phyloP scores from a whole-genome alignment of 805 yeast species.

The Metschnikowia colocasiae region DNA sequence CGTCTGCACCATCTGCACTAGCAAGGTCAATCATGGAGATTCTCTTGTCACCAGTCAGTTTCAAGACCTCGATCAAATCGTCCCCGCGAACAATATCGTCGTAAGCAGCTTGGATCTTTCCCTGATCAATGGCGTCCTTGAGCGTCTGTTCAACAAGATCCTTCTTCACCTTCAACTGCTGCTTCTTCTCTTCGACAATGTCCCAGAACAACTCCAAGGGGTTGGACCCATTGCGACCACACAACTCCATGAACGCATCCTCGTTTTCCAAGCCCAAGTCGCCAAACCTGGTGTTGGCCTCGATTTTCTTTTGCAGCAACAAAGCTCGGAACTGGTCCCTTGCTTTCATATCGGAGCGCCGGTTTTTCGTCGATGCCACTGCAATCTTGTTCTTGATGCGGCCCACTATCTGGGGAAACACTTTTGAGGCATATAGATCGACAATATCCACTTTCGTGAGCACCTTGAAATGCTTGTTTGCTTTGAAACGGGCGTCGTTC shows the following conservation, averaged over 20 bases:
- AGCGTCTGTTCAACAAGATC: conserved; percentile 55
- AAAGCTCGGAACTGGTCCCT: conserved; percentile 55
- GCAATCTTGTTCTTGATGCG: conserved; percentile 22
- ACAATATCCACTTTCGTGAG: conserved; percentile 61
- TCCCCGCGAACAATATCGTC: conserved; percentile 18
- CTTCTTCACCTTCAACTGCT: conserved; percentile 52
- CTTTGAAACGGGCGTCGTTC: conserved; percentile 50
- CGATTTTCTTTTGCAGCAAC: conserved; percentile 37
- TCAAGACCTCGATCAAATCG: conserved; percentile 19
- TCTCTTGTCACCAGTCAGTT: conserved; percentile 27
- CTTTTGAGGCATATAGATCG: conserved; percentile 42
- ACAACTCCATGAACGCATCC: conserved; percentile 51
- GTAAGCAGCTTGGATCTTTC: conserved; percentile 13
- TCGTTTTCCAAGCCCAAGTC: conserved; percentile 55
- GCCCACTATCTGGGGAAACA: conserved; percentile 27
- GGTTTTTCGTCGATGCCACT: conserved; percentile 36
- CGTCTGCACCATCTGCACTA: conserved; percentile 17
- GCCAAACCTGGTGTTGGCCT: conserved; percentile 56
- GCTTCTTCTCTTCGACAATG: conserved; percentile 57
- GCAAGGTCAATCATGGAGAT: conserved; percentile 22
- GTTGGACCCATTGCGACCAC: conserved; percentile 76
- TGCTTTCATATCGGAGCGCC: conserved; percentile 59
- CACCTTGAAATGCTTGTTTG: conserved; percentile 51
- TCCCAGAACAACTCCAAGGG: conserved; percentile 79
- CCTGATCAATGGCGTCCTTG: conserved; percentile 24